Conservation (phyloP, 2,329 filamentous ascomycete genomes). For the Pseudogymnoascus sp. region DNA sequence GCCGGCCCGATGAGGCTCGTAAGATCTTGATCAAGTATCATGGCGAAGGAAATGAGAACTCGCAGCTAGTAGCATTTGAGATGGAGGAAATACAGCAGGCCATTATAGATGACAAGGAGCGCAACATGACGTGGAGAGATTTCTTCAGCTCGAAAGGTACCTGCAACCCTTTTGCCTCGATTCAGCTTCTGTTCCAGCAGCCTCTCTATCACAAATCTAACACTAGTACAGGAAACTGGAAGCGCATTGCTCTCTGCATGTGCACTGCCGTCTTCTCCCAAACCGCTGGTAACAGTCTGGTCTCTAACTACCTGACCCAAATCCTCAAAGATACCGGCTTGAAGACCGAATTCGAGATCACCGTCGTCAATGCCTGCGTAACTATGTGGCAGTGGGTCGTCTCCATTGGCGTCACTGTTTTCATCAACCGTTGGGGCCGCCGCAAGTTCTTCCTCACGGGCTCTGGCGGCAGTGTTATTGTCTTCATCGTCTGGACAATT, state of each 20-base stretch:
- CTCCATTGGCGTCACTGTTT: conserved; percentile 30
- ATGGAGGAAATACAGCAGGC: conserved; percentile 40
- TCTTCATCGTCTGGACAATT: conserved; percentile 33
- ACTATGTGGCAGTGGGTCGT: conserved; percentile 37
- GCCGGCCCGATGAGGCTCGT: conserved; percentile 46
- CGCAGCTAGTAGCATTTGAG: conserved; percentile 36
- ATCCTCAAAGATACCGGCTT: conserved; percentile 35
- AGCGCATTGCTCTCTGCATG: conserved; percentile 34
- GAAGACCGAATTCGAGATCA: conserved; percentile 31
- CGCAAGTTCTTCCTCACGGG: conserved; percentile 33
- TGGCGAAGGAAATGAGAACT: conserved; percentile 36
- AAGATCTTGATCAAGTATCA: conserved; percentile 48
- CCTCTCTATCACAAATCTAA: conserved; percentile 25
- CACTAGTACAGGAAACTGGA: conserved; percentile 28
- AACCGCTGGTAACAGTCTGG: conserved; percentile 34
- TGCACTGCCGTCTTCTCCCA: conserved; percentile 35
- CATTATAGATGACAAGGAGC: conserved; percentile 9
- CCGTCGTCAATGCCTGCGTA: conserved; percentile 34
- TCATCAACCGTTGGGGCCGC: conserved; percentile 32
- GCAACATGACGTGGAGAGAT: conserved; percentile 10
- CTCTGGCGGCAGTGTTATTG: conserved; percentile 30
- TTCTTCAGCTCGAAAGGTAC: conserved; percentile 9
- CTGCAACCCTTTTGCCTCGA: not conserved
- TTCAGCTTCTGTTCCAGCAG: conserved; percentile 7
- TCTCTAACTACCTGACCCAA: conserved; percentile 35